These are phyloP conservation scores for Beauveria medogensis DNA, from an alignment of 2,329 filamentous ascomycete genomes.

Conservation along the genomic window DNA sequence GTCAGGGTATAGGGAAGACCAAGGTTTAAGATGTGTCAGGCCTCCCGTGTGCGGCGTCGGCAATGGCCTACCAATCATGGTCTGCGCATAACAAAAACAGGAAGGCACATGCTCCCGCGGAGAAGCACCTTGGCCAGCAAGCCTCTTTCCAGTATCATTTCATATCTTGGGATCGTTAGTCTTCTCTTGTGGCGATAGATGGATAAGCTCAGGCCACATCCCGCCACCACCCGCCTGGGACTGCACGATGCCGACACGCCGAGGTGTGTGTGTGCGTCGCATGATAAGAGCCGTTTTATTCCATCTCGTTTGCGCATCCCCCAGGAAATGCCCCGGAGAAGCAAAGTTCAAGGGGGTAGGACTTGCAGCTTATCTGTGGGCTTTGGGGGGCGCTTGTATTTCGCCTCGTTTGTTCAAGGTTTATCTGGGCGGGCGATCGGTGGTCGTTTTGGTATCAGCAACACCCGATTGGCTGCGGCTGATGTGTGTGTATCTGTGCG, in stretches of 20 bases:
- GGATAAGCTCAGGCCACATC: neutral
- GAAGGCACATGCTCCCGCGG: neutral
- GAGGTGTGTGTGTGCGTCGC: neutral
- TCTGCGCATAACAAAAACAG: neutral
- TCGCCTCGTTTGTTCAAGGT: neutral
- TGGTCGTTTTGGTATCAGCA: conserved; percentile 3
- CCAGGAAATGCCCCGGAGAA: conserved; percentile 3
- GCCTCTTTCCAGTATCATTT: neutral
- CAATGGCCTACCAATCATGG: neutral
- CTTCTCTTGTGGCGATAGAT: neutral
- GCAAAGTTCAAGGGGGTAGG: neutral
- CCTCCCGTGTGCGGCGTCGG: neutral
- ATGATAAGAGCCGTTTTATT: conserved; percentile 1
- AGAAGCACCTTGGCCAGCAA: neutral
- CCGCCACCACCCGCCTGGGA: neutral
- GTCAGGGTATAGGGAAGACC: neutral
- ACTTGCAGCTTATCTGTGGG: conserved; percentile 4
- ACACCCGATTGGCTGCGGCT: conserved; percentile 8
- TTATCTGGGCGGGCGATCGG: neutral
- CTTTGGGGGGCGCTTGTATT: neutral
- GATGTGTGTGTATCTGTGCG: neutral
- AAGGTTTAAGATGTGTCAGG: neutral
- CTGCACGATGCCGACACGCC: neutral
- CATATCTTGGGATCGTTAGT: neutral
- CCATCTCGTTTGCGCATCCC: neutral